Evolutionary conservation across 2,329 filamentous ascomycete species (phyloP), one percentile per base, ranked within the genome.

Genomic region (Ophiostoma ulmi): DNA sequence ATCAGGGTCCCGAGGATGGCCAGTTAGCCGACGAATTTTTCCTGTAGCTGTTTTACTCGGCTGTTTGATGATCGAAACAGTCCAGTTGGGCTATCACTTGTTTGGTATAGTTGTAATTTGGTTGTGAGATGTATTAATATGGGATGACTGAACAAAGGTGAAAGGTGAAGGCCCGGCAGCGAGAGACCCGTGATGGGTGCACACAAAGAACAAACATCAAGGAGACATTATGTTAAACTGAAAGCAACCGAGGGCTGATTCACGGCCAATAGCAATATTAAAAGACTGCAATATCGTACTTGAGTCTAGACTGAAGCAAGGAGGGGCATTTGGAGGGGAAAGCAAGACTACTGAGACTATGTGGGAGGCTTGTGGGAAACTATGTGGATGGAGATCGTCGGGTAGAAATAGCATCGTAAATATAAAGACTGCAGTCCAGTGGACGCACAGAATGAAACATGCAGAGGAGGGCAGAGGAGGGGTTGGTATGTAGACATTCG

Each of bases 21-120:
- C 52, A 58, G 70, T 65, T 36, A 65, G 36, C 63, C 20, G 36
- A 65, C 52, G 52, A 58, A 10, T 58, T 58, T 58, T 58, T 58
- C 52, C 52, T 58, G 52, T 58, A 13, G 52, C 1, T 58, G 52
- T 26, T 58, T 58, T 58, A 58, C n/a, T 58, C 52, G 52, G n/a
- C 26, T 58, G 10, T 55, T 55, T 58, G 52, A 26, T 31, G 44
- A 48, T n/a, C 17, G 44, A 17, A 17, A 17, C 17, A 44, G 14
- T 17, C 41, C 14, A 44, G 13, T 4, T 13, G 11, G 38, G 38
- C 38, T 39, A 39, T 39, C 10, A 39, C 11, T 39, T 31, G 31
- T 31, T 39, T 39, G 38, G 38, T 39, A 39, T 39, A 39, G 38
- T 11, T 39, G 38, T 10, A 39, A 39, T 39, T 10, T 10, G 38